These are phyloP conservation scores for Nannizzia gypsea DNA, from an alignment of 2,329 filamentous ascomycete genomes.

Conservation along the genomic window DNA sequence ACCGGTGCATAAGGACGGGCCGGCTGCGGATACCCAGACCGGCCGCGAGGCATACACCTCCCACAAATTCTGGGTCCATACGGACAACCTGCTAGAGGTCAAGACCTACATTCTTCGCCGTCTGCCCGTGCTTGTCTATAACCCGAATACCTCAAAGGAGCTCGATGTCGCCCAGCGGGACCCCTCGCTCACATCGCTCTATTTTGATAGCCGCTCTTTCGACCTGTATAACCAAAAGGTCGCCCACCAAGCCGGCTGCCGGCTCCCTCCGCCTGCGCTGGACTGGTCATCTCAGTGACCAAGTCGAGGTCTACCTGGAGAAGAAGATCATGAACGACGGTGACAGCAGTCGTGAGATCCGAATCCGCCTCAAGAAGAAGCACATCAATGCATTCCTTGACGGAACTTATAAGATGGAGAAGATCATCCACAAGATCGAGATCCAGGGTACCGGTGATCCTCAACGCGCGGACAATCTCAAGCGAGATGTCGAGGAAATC, in stretches of 20 bases:
- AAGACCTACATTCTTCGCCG: slow-evolving; percentile 90
- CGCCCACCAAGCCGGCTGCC: slow-evolving; percentile 59
- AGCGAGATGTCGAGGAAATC: slow-evolving; percentile 60
- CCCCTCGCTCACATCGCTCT: slow-evolving; percentile 86
- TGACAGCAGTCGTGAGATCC: slow-evolving; percentile 64
- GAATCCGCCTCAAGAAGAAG: slow-evolving; percentile 83
- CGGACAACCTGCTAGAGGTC: slow-evolving; percentile 89
- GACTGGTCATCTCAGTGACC: slow-evolving; percentile 72
- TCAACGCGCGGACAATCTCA: slow-evolving; percentile 56
- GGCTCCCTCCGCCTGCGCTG: slow-evolving; percentile 78
- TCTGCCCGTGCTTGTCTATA: slow-evolving; percentile 85
- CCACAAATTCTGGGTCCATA: slow-evolving; percentile 94
- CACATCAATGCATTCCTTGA: slow-evolving; percentile 80
- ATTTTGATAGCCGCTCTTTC: slow-evolving; percentile 85
- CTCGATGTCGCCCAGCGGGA: slow-evolving; percentile 65
- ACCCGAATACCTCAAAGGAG: slow-evolving; percentile 69
- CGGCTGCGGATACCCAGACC: slow-evolving; percentile 34
- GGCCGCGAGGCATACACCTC: slow-evolving; percentile 63
- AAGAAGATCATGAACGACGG: slow-evolving; percentile 75
- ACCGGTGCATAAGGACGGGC: slow-evolving; percentile 33
- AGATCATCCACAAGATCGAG: slow-evolving; percentile 71
- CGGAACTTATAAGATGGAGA: slow-evolving; percentile 84
- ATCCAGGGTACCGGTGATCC: slow-evolving; percentile 56
- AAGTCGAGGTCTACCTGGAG: slow-evolving; percentile 73
- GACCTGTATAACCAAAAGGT: slow-evolving; percentile 79